A percentile compares a stretch with the other conserved stretches of the same genome.
Conservation (phyloP, 164 flowering plant genomes). For the Euptelea pleiosperma region DNA sequence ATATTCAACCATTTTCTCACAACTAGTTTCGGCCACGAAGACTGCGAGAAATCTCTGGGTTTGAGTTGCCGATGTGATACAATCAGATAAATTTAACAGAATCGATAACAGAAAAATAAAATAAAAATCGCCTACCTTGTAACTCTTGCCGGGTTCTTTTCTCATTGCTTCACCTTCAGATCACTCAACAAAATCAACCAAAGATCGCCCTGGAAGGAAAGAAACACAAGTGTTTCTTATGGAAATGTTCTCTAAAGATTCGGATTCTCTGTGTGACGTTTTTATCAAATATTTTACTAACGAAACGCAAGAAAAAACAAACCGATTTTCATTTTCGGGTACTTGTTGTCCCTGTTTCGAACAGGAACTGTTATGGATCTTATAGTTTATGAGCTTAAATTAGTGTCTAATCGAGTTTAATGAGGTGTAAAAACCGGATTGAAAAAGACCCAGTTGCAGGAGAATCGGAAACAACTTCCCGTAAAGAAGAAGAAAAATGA, state of each 20-base stretch:
- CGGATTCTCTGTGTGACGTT: not conserved
- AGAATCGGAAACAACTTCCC: slow-evolving; percentile 36
- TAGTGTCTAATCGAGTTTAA: not conserved
- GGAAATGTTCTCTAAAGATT: not conserved
- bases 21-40: slow-evolving; percentile 63
- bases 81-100: not conserved
- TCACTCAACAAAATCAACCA: slow-evolving; percentile 8
- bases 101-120: not conserved
- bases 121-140: slow-evolving; percentile 30
- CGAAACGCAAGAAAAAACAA: not conserved
- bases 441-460: slow-evolving; percentile 41
- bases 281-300: not conserved
- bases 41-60: slow-evolving; percentile 23
- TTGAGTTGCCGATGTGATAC: not conserved
- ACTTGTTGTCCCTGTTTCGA: not conserved
- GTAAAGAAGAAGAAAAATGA: slow-evolving; percentile 13
- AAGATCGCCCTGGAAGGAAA: slow-evolving; percentile 10
- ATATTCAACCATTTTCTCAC: slow-evolving; percentile 71
- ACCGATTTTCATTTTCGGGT: not conserved
- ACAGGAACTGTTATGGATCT: not conserved
- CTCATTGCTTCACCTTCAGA: slow-evolving; percentile 30
- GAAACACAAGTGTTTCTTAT: slow-evolving; percentile 1
- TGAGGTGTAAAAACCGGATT: slow-evolving; percentile 1
- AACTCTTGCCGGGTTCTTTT: slow-evolving; percentile 20
- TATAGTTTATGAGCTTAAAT: not conserved